Evolutionary conservation across 495 filamentous ascomycete genomes (phyloP).

Genomic region (Podospora sp.): DNA sequence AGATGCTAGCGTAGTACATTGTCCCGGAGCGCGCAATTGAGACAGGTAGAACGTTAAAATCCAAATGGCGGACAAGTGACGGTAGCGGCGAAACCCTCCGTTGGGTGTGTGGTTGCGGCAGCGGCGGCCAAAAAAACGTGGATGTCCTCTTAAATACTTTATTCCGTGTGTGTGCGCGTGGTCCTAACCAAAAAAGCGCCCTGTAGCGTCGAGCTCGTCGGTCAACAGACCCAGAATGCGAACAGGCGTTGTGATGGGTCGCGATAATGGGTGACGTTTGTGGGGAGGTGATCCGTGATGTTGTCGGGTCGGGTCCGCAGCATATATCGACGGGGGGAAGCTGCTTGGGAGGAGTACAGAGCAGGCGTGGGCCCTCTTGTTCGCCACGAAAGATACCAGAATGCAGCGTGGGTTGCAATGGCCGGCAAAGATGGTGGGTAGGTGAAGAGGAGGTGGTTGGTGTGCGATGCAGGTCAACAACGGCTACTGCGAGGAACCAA

Average conservation of each 20-base stretch:
- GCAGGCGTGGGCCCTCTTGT: slow-evolving; percentile 26
- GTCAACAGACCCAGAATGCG: slow-evolving; percentile 8
- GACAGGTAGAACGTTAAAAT: not conserved
- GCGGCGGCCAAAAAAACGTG: not conserved
- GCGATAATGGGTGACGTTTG: slow-evolving; percentile 18
- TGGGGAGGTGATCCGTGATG: slow-evolving; percentile 19
- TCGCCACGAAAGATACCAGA: slow-evolving; percentile 13
- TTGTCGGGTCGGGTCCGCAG: slow-evolving; percentile 23
- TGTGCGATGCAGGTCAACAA: slow-evolving; percentile 21
- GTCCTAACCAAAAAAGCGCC: slow-evolving; percentile 36
- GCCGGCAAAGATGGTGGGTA: slow-evolving; percentile 11
- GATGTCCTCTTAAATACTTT: slow-evolving; percentile 29
- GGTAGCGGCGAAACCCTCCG: not conserved
- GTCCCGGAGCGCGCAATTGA: slow-evolving; percentile 6
- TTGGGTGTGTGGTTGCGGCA: not conserved
- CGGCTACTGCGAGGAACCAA: slow-evolving; percentile 17
- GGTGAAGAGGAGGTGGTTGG: slow-evolving; percentile 23
- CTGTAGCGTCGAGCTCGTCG: slow-evolving; percentile 19
- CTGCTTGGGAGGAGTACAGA: slow-evolving; percentile 18
- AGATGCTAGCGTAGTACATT: slow-evolving; percentile 32
- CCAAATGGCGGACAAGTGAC: not conserved
- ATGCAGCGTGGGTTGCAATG: slow-evolving; percentile 9
- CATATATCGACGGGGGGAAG: slow-evolving; percentile 29
- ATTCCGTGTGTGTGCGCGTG: slow-evolving; percentile 5
- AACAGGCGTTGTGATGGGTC: slow-evolving; percentile 18